These are phyloP conservation scores for Arthrobotrys sinensis DNA, from an alignment of 2,329 filamentous ascomycete genomes.

Conservation along the genomic window DNA sequence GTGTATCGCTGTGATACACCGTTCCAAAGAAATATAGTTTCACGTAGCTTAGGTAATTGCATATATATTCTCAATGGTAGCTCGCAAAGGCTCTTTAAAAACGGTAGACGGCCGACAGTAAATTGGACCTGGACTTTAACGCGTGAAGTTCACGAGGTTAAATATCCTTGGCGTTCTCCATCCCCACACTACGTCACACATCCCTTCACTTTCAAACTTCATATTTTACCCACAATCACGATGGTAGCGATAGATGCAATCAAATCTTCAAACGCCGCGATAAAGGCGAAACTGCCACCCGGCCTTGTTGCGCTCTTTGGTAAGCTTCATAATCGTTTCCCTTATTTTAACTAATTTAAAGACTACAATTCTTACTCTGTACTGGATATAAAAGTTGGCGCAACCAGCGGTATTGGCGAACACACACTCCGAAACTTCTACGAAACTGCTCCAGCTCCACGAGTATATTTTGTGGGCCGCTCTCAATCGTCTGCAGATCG, in stretches of 20 bases:
- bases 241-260: conserved; percentile 55
- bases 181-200: conserved; percentile 3
- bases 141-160: background rate
- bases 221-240: background rate
- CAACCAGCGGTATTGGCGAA: conserved; percentile 73
- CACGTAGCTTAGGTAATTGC: conserved; percentile 3
- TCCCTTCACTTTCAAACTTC: background rate
- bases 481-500: conserved; percentile 66
- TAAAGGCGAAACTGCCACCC: conserved; percentile 68
- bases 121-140: background rate
- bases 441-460: conserved; percentile 68
- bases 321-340: conserved; percentile 66
- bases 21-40: background rate
- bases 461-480: conserved; percentile 72
- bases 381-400: conserved; percentile 68
- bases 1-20: background rate
- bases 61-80: background rate
- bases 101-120: background rate
- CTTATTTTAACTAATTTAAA: conserved; percentile 62
- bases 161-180: background rate
- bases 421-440: conserved; percentile 70
- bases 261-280: conserved; percentile 43
- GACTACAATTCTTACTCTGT: background rate
- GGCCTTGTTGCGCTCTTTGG: conserved; percentile 65
- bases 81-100: too few species aligned